Evolutionary conservation across 352 stramenopile species (phyloP), one percentile per base, ranked within the genome.

Genomic region (Halophytophthora polymorphica): DNA sequence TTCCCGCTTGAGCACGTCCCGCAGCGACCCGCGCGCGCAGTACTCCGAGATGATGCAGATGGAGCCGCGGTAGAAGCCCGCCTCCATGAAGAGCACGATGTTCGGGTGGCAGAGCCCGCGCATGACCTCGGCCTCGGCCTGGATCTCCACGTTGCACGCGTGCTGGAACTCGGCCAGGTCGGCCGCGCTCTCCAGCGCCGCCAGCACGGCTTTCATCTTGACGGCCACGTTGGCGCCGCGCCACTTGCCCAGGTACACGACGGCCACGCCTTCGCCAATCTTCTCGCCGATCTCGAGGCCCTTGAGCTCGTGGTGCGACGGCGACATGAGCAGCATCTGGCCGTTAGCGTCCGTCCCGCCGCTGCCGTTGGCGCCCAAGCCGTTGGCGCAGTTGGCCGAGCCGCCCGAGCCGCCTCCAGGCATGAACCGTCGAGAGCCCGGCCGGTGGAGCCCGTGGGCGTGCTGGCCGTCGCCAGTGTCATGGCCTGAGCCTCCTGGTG

Each of bases 41-140:
- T 97, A 93, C 69, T 99, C 95, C 21, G 92, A 98, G 50, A 99
- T 84, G 53, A 99, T 98, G 45, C 92, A 97, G 51, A 94, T 92
- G 8, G 82, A 91, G 13, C 80, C 71, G 2, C 70, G 77, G 61
- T 93, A 93, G 50, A 94, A 93, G 1, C 84, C 84, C 1, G 84
- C 84, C 44, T 93, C 84, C 82, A 94, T 93, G 60, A 94, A 94
- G 31, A 93, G 56, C 61, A 94, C 84, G 36, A 94, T 94, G 57
- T 94, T 94, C 0, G 83, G 83, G 52, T 94, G 83, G 36, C 70
- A 90, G 40, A 94, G 56, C 2, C 68, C 66, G 45, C 87, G 86
- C 82, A 92, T 94, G 23, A 93, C 74, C 22, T 86, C 66, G 13
- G 84, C 84, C 50, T 94, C 84, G 18, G 80, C 69, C 42, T 91